Evolutionary conservation across 2,329 filamentous ascomycete species (phyloP).

Genomic region (Graphilbum ipis-grandicollis): DNA sequence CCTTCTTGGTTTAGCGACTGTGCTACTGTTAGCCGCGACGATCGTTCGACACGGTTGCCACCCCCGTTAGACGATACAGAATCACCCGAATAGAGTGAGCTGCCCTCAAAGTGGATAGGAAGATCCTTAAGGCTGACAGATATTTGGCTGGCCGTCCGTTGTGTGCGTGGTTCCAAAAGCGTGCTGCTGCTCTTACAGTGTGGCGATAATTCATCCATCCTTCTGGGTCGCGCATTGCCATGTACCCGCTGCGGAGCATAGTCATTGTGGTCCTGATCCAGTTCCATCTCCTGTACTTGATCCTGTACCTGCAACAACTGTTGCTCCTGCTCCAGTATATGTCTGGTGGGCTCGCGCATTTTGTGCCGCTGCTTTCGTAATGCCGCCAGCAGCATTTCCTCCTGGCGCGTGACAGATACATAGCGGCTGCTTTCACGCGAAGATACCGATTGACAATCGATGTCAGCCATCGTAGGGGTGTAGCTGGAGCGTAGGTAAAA

Average conservation of each 20-base stretch:
- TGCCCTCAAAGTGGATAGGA: constrained; percentile 5
- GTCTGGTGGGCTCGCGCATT: constrained; percentile 29
- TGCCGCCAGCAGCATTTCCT: constrained; percentile 39
- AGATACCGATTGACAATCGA: constrained; percentile 16
- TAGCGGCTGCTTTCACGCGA: constrained; percentile 20
- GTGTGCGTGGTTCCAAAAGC: no score
- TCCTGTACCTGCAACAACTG: constrained; percentile 7
- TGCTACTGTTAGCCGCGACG: background rate
- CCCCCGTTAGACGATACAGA: background rate
- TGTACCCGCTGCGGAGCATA: no score
- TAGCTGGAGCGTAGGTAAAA: constrained; percentile 23
- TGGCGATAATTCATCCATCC: background rate
- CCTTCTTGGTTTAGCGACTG: background rate
- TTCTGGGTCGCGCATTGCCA: background rate
- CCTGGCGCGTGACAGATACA: constrained; percentile 40
- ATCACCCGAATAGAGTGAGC: constrained; percentile 1
- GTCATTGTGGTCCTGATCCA: background rate
- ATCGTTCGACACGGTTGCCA: background rate
- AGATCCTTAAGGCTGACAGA: constrained; percentile 4
- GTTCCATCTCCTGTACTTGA: background rate
- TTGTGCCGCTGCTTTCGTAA: constrained; percentile 36
- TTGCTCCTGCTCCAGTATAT: background rate
- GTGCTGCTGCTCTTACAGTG: background rate
- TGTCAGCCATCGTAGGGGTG: constrained; percentile 5
- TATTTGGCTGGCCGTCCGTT: background rate